A percentile compares a stretch with the other conserved stretches of the same genome.
Conservation (phyloP, 495 filamentous ascomycete genomes). For the Xylaria nigripes region DNA sequence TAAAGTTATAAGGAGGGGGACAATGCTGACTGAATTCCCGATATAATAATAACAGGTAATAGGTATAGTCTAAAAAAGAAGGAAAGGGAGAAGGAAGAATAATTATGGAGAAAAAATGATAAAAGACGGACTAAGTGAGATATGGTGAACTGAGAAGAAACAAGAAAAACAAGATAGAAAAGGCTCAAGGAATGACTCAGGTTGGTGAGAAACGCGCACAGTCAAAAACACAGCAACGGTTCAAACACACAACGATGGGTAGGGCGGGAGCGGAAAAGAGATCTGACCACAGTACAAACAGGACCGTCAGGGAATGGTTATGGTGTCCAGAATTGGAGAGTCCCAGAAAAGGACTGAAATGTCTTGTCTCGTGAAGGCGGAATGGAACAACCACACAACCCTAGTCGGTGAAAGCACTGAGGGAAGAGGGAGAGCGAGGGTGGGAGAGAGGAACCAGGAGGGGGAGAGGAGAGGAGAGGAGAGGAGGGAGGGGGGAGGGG, state of each 20-base stretch:
- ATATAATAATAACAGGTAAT: neutral
- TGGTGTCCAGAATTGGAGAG: too few species aligned
- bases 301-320: neutral
- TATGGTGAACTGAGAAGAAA: neutral
- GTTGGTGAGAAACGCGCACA: neutral
- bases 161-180: conserved; percentile 6
- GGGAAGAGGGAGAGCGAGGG: conserved; percentile 3
- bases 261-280: conserved; percentile 1
- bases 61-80: neutral
- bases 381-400: conserved; percentile 1
- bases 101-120: neutral
- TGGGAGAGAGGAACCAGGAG: conserved; percentile 11
- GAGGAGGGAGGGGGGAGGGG: neutral
- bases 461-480: too few species aligned
- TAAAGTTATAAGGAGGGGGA: neutral
- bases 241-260: conserved; percentile 1
- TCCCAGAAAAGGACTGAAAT: neutral
- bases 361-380: conserved; percentile 6
- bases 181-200: conserved; percentile 14
- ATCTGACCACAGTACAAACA: neutral
- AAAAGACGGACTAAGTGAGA: conserved; percentile 5
- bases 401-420: neutral
- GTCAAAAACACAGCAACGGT: neutral
- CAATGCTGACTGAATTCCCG: neutral
- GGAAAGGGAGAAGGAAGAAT: neutral